These are phyloP conservation scores for Canariomyces notabilis DNA, from an alignment of 2,329 filamentous ascomycete genomes.

Conservation along the genomic window DNA sequence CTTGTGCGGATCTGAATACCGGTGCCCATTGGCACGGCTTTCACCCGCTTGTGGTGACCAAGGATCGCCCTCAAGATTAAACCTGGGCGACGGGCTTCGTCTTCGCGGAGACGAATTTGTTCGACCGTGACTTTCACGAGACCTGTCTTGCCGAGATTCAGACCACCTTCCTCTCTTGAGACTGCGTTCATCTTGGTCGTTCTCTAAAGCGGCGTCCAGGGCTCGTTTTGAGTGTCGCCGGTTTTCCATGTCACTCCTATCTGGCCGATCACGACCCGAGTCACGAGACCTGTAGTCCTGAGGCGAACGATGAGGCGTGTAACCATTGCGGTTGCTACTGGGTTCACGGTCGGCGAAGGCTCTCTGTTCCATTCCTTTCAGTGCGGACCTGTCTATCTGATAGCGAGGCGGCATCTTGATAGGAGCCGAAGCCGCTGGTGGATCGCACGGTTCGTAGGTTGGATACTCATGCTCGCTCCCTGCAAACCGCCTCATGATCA, in stretches of 20 bases:
- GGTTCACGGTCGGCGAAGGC: not conserved
- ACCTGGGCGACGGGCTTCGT: slow-evolving; percentile 7
- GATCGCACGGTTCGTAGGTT: slow-evolving; percentile 19
- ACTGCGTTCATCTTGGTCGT: slow-evolving; percentile 8
- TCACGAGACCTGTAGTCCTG: not conserved
- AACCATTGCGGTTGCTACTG: not conserved
- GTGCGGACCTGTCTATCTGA: slow-evolving; percentile 4
- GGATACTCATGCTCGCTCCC: slow-evolving; percentile 25
- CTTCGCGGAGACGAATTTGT: slow-evolving; percentile 8
- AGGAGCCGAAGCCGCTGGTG: slow-evolving; percentile 18
- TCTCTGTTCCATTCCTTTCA: not conserved
- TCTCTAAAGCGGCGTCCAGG: slow-evolving; percentile 2
- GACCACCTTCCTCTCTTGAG: slow-evolving; percentile 15
- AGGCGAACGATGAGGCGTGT: not conserved
- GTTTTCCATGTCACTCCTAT: not conserved
- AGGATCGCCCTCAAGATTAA: slow-evolving; percentile 15
- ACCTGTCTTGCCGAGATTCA: not conserved
- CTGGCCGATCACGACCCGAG: not conserved
- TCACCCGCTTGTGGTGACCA: slow-evolving; percentile 26
- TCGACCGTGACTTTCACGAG: slow-evolving; percentile 3
- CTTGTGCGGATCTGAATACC: slow-evolving; percentile 1
- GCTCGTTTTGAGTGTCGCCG: slow-evolving; percentile 13
- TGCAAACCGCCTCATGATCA: slow-evolving; percentile 26
- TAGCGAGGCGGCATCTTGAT: slow-evolving; percentile 23
- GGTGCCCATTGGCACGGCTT: slow-evolving; percentile 10